Conservation (phyloP, 1,284 basidiomycete species). For the Spongispora temasekensis region DNA sequence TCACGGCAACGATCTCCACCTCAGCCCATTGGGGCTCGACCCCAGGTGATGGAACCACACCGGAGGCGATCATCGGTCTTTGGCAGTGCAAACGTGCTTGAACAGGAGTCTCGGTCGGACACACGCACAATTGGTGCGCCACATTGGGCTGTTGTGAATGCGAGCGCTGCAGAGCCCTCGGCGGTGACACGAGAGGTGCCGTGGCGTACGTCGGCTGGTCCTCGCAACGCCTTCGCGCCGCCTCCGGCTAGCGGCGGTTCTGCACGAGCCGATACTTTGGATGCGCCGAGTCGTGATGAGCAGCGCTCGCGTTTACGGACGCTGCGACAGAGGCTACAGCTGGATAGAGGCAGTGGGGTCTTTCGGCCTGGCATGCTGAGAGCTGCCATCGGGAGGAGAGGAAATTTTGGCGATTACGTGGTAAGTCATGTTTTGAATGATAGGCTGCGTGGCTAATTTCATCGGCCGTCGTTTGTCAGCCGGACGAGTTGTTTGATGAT, state of each 20-base stretch:
- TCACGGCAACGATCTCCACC: slow-evolving; percentile 23
- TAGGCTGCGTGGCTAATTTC: no score
- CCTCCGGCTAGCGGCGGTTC: slow-evolving; percentile 1
- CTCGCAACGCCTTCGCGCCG: slow-evolving; percentile 15
- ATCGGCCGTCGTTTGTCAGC: slow-evolving; percentile 40
- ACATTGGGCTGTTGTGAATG: slow-evolving; percentile 16
- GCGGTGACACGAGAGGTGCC: slow-evolving; percentile 21
- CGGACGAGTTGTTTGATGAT: slow-evolving; percentile 69
- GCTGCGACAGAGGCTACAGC: slow-evolving; percentile 29
- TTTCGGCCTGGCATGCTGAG: slow-evolving; percentile 31
- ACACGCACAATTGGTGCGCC: not conserved
- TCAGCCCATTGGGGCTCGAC: slow-evolving; percentile 27
- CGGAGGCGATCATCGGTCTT: slow-evolving; percentile 12
- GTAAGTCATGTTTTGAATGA: slow-evolving; percentile 39
- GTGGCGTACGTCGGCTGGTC: slow-evolving; percentile 23
- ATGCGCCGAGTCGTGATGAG: slow-evolving; percentile 24
- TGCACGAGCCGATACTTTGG: slow-evolving; percentile 14
- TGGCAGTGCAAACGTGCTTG: slow-evolving; percentile 2
- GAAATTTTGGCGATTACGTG: slow-evolving; percentile 59
- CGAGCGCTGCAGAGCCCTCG: slow-evolving; percentile 4
- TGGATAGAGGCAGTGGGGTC: slow-evolving; percentile 21
- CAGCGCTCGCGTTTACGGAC: slow-evolving; percentile 26
- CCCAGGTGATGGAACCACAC: slow-evolving; percentile 20
- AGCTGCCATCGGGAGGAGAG: slow-evolving; percentile 29
- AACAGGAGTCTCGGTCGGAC: slow-evolving; percentile 14